Percentiles rank a stretch among this genome's conserved stretches.
phyloP scores from a whole-genome alignment of 495 filamentous ascomycete species.

The Venustampulla echinocandica region DNA sequence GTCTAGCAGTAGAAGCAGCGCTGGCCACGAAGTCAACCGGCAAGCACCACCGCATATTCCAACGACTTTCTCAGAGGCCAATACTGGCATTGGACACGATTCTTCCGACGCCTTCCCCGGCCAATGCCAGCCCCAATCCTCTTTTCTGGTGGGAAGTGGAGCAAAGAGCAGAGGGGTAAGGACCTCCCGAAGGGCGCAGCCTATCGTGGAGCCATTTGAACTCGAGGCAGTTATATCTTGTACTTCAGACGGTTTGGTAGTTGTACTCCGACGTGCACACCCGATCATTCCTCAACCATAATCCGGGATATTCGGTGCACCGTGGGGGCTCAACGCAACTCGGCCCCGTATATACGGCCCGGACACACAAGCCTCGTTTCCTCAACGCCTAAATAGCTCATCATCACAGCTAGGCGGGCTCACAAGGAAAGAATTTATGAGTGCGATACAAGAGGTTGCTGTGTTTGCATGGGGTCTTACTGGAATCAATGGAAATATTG shows the following conservation, averaged over 20 bases:
- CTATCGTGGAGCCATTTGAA: conserved; percentile 40
- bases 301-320: conserved; percentile 64
- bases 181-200: neutral
- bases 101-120: conserved; percentile 10
- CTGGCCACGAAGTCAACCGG: too few species aligned
- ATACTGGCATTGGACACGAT: conserved; percentile 13
- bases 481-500: conserved; percentile 72
- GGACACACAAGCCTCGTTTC: conserved; percentile 29
- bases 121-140: conserved; percentile 5
- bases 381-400: conserved; percentile 19
- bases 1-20: too few species aligned
- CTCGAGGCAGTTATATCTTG: conserved; percentile 85
- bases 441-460: conserved; percentile 72
- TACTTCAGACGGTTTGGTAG: conserved; percentile 81
- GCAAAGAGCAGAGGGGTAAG: neutral
- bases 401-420: conserved; percentile 35
- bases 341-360: conserved; percentile 16
- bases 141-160: neutral
- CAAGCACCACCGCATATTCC: too few species aligned
- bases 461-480: conserved; percentile 76
- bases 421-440: conserved; percentile 58
- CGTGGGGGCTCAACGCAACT: conserved; percentile 54
- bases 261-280: conserved; percentile 68
- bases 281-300: conserved; percentile 55
- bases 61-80: conserved; percentile 8